phyloP scores from a whole-genome alignment of 1,139 yeast species.

The Groenewaldozyma auringiensis region DNA sequence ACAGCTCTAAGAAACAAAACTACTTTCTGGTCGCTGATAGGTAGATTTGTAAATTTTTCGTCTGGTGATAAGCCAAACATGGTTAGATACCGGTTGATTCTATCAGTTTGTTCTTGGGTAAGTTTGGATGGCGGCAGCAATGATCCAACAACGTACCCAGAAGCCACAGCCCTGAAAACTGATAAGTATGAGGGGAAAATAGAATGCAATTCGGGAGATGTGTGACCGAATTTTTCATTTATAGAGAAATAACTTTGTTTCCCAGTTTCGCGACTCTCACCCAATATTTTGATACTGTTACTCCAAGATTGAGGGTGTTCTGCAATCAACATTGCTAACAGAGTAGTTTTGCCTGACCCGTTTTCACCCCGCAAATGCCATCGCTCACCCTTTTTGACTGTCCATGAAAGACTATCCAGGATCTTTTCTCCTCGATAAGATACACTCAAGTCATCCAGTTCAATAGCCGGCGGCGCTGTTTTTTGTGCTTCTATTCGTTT shows the following conservation, averaged over 20 bases:
- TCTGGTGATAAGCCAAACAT: constrained; percentile 32
- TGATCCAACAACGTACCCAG: constrained; percentile 68
- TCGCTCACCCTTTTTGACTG: constrained; percentile 59
- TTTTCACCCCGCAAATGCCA: constrained; percentile 90
- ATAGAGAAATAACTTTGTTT: constrained; percentile 69
- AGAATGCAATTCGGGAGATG: constrained; percentile 89
- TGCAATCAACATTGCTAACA: constrained; percentile 74
- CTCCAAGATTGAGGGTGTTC: constrained; percentile 98
- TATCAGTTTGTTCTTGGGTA: constrained; percentile 29
- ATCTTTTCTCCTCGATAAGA: constrained; percentile 57
- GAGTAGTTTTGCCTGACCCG: constrained; percentile 89
- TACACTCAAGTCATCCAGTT: constrained; percentile 58
- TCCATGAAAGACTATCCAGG: constrained; percentile 56
- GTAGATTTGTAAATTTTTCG: constrained; percentile 43
- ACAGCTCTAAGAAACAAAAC: constrained; percentile 68
- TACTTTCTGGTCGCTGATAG: constrained; percentile 71
- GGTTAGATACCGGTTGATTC: constrained; percentile 28
- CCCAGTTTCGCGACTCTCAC: constrained; percentile 66
- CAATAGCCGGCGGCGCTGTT: constrained; percentile 38
- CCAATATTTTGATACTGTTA: constrained; percentile 55
- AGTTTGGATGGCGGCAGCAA: constrained; percentile 37
- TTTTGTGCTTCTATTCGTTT: constrained; percentile 4
- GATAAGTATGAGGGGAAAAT: constrained; percentile 57
- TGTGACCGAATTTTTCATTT: constrained; percentile 72
- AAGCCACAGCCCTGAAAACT: constrained; percentile 53